Percentiles rank a stretch among this genome's conserved stretches.
Conservation (phyloP, 2,329 filamentous ascomycete genomes). For the Eutypa lata region DNA sequence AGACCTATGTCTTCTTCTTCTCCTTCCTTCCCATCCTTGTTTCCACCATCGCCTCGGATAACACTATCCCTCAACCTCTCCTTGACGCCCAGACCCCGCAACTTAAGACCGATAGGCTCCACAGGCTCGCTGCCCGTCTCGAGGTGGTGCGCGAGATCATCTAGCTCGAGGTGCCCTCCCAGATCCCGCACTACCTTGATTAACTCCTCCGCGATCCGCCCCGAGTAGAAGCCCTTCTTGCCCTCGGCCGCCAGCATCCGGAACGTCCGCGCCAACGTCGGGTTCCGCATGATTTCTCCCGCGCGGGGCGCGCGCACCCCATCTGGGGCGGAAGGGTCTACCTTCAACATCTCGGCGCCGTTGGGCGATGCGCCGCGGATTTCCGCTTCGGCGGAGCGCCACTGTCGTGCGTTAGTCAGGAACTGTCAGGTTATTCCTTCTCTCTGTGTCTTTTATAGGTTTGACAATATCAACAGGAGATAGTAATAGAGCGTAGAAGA, state of each 20-base stretch:
- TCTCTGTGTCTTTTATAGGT: too few relatives aligned
- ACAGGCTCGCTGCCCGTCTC: constrained; percentile 69
- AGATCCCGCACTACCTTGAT: constrained; percentile 73
- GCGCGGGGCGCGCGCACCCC: constrained; percentile 72
- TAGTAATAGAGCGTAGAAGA: too few relatives aligned
- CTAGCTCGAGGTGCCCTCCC: constrained; percentile 74
- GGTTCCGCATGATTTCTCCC: constrained; percentile 88
- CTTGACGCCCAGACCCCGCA: constrained; percentile 58
- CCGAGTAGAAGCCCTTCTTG: constrained; percentile 88
- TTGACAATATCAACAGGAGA: too few relatives aligned
- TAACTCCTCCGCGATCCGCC: constrained; percentile 76
- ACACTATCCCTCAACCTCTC: constrained; percentile 20
- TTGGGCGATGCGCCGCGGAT: constrained; percentile 80
- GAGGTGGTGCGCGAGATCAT: constrained; percentile 77
- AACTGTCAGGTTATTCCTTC: too few relatives aligned
- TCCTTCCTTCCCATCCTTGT: constrained; percentile 26
- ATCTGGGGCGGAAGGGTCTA: constrained; percentile 62
- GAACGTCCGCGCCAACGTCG: constrained; percentile 77
- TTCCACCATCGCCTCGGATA: constrained; percentile 36
- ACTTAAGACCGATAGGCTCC: constrained; percentile 79
- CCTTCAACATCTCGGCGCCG: constrained; percentile 81
- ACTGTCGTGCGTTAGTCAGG: constrained; percentile 58
- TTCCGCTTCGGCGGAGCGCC: constrained; percentile 60
- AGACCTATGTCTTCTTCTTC: constrained; percentile 52
- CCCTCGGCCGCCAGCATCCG: constrained; percentile 73